phyloP scores from a whole-genome alignment of 208 protist species.

The Blechomonas ayalai region DNA sequence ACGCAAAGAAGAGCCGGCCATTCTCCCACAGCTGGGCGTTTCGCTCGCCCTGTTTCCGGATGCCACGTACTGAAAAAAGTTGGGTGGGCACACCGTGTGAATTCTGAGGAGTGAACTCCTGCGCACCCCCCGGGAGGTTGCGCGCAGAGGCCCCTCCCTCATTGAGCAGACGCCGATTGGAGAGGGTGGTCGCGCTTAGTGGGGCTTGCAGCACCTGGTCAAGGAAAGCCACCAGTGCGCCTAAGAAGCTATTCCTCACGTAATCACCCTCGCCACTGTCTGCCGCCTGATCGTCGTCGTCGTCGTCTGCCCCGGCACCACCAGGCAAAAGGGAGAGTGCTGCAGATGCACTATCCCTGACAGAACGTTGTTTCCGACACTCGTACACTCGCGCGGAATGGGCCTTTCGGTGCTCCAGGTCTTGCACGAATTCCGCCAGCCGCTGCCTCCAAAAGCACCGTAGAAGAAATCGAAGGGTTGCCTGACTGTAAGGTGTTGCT shows the following conservation, averaged over 20 bases:
- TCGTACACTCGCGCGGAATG: no score
- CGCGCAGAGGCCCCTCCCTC: background rate
- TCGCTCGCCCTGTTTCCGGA: background rate
- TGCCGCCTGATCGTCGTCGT: background rate
- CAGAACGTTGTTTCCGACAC: no score
- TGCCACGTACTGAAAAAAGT: conserved; percentile 13
- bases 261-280: background rate
- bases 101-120: no score
- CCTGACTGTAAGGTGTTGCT: conserved; percentile 36
- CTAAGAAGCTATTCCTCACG: conserved; percentile 4
- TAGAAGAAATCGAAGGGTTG: conserved; percentile 58
- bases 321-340: no score
- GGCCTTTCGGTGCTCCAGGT: no score
- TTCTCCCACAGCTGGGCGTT: conserved; percentile 23
- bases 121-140: background rate
- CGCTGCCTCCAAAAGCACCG: conserved; percentile 72
- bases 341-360: no score
- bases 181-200: no score
- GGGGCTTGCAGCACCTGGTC: background rate
- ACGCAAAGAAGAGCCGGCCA: conserved; percentile 52
- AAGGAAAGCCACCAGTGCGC: conserved; percentile 8
- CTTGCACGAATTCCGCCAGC: conserved; percentile 32
- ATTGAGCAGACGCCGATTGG: no score
- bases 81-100: no score
- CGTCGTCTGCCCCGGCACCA: no score